Evolutionary conservation across 768 basidiomycete species (phyloP).

Genomic region (Rhizopogon rudus): DNA sequence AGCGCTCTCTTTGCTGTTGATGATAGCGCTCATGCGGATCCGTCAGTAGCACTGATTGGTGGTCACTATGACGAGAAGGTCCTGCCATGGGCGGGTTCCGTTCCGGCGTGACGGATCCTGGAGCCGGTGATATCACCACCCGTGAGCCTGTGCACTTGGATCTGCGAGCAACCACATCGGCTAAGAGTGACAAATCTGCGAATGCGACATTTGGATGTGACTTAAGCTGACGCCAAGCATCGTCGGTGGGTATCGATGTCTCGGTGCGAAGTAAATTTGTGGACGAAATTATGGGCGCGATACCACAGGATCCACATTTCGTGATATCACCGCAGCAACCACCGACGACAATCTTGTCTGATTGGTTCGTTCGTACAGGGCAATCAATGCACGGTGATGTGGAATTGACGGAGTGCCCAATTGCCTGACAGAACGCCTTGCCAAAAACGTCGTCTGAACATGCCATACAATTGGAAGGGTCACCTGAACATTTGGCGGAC

Average conservation of each 20-base stretch:
- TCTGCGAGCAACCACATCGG: slow-evolving; percentile 83
- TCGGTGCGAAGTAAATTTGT: slow-evolving; percentile 14
- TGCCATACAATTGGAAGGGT: slow-evolving; percentile 80
- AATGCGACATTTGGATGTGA: slow-evolving; percentile 86
- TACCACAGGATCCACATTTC: slow-evolving; percentile 26
- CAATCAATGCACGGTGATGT: slow-evolving; percentile 51
- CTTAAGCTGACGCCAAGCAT: slow-evolving; percentile 82
- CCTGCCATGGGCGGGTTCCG: slow-evolving; percentile 11
- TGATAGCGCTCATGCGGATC: slow-evolving; percentile 52
- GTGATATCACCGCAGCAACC: slow-evolving; percentile 35
- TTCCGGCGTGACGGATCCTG: slow-evolving; percentile 46
- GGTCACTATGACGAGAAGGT: slow-evolving; percentile 17
- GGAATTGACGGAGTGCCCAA: slow-evolving; percentile 56
- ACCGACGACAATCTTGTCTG: slow-evolving; percentile 21
- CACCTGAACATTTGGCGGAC: slow-evolving; percentile 64
- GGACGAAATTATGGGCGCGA: slow-evolving; percentile 24
- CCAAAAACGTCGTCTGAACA: slow-evolving; percentile 86
- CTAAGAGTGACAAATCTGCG: slow-evolving; percentile 76
- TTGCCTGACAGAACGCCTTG: slow-evolving; percentile 80
- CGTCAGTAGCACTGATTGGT: slow-evolving; percentile 40
- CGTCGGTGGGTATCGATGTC: slow-evolving; percentile 72
- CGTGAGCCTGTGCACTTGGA: slow-evolving; percentile 73
- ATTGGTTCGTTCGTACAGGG: slow-evolving; percentile 33
- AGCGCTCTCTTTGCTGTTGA: slow-evolving; percentile 35
- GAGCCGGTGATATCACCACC: slow-evolving; percentile 53